These are phyloP conservation scores for Wickerhamia fluorescens DNA, from an alignment of 805 yeast genomes.

Conservation along the genomic window DNA sequence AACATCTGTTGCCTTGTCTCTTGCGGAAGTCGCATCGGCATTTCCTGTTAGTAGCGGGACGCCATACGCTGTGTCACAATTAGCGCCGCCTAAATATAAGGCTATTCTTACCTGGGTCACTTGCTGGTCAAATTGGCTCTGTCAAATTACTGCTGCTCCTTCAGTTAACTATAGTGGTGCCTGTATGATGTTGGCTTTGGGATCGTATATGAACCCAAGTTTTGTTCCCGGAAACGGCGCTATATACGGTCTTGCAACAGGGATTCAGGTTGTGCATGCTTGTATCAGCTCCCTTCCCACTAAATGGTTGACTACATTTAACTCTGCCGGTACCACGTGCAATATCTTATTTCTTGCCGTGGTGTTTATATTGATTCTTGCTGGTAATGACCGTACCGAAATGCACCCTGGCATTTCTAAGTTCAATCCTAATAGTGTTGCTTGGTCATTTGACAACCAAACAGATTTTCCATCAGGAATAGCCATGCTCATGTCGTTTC, in stretches of 20 bases:
- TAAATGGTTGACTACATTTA: conserved; percentile 45
- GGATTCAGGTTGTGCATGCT: conserved; percentile 42
- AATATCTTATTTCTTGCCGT: conserved; percentile 45
- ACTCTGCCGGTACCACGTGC: conserved; percentile 41
- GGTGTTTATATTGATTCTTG: conserved; percentile 48
- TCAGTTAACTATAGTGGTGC: conserved; percentile 55
- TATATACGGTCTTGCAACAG: conserved; percentile 44
- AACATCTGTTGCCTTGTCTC: conserved; percentile 48
- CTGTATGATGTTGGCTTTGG: conserved; percentile 47
- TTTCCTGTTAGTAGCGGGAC: conserved; percentile 66
- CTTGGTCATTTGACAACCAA: conserved; percentile 51
- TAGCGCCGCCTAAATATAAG: conserved; percentile 48
- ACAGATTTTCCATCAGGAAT: conserved; percentile 63
- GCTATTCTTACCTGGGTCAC: conserved; percentile 55
- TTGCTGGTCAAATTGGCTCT: conserved; percentile 60
- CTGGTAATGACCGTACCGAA: conserved; percentile 39
- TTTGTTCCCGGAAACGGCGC: conserved; percentile 44
- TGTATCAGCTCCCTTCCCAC: conserved; percentile 48
- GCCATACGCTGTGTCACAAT: conserved; percentile 59
- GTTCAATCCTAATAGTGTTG: conserved; percentile 41
- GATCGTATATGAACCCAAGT: conserved; percentile 30
- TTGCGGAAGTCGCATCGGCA: conserved; percentile 61
- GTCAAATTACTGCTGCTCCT: conserved; percentile 57
- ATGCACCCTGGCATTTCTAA: conserved; percentile 31
- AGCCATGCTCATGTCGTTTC: conserved; percentile 47